Conservation (phyloP, 495 filamentous ascomycete genomes). For the Hypoxylon crocopeplum region DNA sequence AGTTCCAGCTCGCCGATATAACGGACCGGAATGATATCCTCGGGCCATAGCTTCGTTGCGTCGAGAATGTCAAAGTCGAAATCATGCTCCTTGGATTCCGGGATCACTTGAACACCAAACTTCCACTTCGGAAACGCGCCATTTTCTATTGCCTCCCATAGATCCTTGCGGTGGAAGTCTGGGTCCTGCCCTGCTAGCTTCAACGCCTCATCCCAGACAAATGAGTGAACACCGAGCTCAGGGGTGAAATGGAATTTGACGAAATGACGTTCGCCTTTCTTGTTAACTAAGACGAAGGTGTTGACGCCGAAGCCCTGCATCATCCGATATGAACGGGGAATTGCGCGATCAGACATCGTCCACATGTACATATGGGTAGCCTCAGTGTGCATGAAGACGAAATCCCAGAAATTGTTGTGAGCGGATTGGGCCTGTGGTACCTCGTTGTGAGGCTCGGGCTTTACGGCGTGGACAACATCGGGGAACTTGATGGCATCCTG, state of each 20-base stretch:
- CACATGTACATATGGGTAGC: constrained; percentile 87
- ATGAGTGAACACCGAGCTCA: constrained; percentile 78
- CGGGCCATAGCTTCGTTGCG: constrained; percentile 92
- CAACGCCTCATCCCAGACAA: constrained; percentile 88
- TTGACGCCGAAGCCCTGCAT: constrained; percentile 94
- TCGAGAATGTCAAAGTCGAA: constrained; percentile 93
- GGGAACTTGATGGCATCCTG: constrained; percentile 76
- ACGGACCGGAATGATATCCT: constrained; percentile 78
- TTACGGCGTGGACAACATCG: constrained; percentile 74
- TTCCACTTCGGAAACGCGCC: constrained; percentile 80
- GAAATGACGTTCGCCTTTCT: constrained; percentile 72
- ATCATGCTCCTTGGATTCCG: constrained; percentile 73
- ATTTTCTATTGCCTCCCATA: constrained; percentile 79
- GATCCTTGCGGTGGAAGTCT: constrained; percentile 87
- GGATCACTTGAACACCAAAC: constrained; percentile 80
- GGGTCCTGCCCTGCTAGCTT: constrained; percentile 84
- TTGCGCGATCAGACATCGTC: constrained; percentile 79
- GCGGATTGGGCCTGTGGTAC: constrained; percentile 66
- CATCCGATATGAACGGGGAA: constrained; percentile 84
- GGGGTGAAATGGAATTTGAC: constrained; percentile 87
- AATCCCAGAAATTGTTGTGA: constrained; percentile 71
- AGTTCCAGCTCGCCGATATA: constrained; percentile 84
- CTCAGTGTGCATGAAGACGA: constrained; percentile 70
- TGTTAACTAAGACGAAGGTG: constrained; percentile 77
- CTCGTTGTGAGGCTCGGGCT: constrained; percentile 74